Evolutionary conservation across 2,329 filamentous ascomycete species (phyloP), one percentile per base, ranked within the genome.

Genomic region (Coniochaeta sp.): DNA sequence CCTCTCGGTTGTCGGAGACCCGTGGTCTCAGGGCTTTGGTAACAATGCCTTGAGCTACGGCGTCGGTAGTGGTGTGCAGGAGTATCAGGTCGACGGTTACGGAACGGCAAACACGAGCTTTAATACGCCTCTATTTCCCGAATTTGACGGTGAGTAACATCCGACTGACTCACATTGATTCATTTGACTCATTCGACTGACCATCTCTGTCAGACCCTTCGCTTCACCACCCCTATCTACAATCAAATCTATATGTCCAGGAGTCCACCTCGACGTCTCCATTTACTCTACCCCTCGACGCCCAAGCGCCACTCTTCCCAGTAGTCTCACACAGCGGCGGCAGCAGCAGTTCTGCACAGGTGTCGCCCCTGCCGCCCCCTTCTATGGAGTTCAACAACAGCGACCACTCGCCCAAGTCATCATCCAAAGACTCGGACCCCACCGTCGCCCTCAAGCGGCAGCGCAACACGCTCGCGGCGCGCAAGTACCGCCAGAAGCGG

Each of bases 401-500:
- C 12, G 38, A 24, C 2, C 7, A 10, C 9, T 26, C 55, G 17
- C 36, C 55, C 55, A 42, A 24, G 2, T n/a, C n/a, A n/a, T n/a
- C n/a, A n/a, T 26, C 55, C 38, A 34, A 62, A n/a, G 63, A 65
- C 24, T n/a, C n/a, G n/a, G 68, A 71, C 47, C 60, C 62, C 2
- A 66, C 68, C 36, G 56, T 69, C 9, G 17, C 71, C 1, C 59
- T 69, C 58, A 87, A 86, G 71, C 82, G 85, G 24, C 79, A 80
- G 62, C 80, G 81, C 62, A 88, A 88, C 72, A 87, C 83, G 36
- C 75, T 86, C 59, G 85, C 85, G 9, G 85, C 85, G 42, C 79
- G 82, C 47, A 81, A 82, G 57, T 88, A 86, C 70, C 81, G 85
- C 22, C 84, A 88, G 67, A 86, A 85, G 67, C 82, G 84, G 62